Evolutionary conservation across 2,329 filamentous ascomycete genomes (phyloP), one percentile per base, ranked within the genome.

Genomic region (Microsporum canis): DNA sequence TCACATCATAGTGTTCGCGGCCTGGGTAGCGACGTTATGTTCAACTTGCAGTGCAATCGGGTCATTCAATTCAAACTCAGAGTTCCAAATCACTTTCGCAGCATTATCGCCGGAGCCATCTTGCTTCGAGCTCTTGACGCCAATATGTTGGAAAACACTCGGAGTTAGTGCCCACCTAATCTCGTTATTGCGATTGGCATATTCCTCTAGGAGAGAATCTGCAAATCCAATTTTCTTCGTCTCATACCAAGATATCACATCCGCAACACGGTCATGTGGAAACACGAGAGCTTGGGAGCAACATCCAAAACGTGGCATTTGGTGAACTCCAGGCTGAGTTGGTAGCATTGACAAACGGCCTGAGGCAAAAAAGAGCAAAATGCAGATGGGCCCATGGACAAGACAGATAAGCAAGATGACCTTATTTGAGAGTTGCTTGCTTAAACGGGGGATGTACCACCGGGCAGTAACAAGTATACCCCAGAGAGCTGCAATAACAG

Each of bases 291-390:
- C 57, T 60, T 62, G 60, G 10, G 60, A 39, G 31, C 60, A 62
- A 29, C 60, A 62, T n/a, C 60, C 60, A 38, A 62, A 62, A 17
- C 57, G 57, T 34, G 60, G 60, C 60, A 62, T 62, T 47, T 62
- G 45, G 47, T 62, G 47, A 8, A 62, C 60, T 14, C 57, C 60
- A 2, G 57, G 5, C 45, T 2, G 57, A 17, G 27, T 62, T 17
- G 60, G 57, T 29, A 62, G 57, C 57, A 62, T 60, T 23, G 60
- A 59, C 29, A 59, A 29, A 36, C 57, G 57, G 33, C 55, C 55
- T 10, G 55, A 31, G 12, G 33, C 34, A 27, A 61, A 61, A 43
- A 61, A 61, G 7, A 61, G 47, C 10, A 58, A 41, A 17, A 61
- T 61, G 27, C 39, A 58, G 34, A 61, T 55, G 17, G 60, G 60